Evolutionary conservation across 192 early-diverging fungal genomes (phyloP).

Genomic region (Podila verticillata): DNA sequence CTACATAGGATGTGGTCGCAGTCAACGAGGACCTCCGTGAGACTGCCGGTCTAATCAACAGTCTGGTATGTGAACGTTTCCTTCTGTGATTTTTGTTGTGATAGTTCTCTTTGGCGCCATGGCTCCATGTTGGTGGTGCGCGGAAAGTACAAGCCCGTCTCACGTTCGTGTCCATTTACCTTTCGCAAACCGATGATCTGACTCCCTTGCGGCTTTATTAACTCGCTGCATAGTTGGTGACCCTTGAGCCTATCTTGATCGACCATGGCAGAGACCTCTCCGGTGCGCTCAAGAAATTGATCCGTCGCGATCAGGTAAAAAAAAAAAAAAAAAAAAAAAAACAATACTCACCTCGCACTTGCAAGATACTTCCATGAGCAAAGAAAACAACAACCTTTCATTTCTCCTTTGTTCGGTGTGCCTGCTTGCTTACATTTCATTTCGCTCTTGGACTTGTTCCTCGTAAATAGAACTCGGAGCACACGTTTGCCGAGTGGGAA

Average conservation of each 20-base stretch:
- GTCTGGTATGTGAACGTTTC: conserved; percentile 15
- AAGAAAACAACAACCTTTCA: neutral
- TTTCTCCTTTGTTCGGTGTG: neutral
- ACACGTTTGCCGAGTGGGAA: conserved; percentile 40
- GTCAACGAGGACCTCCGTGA: conserved; percentile 44
- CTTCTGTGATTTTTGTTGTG: neutral
- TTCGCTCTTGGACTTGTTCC: neutral
- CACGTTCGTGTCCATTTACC: neutral
- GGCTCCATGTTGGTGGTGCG: neutral
- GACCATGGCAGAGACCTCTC: conserved; percentile 34
- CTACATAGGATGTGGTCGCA: conserved; percentile 30
- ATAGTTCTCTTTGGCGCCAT: neutral
- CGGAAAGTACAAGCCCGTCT: neutral
- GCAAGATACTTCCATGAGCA: neutral
- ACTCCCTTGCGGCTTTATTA: neutral
- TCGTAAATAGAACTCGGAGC: conserved; percentile 37
- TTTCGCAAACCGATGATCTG: neutral
- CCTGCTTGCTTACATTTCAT: neutral
- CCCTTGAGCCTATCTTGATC: conserved; percentile 37
- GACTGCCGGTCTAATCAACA: conserved; percentile 25
- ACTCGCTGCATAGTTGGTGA: conserved; percentile 9
- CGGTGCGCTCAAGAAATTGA: conserved; percentile 37
- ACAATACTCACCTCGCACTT: neutral
- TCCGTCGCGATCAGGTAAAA: conserved; percentile 40
- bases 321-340: neutral